phyloP scores from a whole-genome alignment of 2,329 filamentous ascomycete species.

The Aspergillus aculeatus region DNA sequence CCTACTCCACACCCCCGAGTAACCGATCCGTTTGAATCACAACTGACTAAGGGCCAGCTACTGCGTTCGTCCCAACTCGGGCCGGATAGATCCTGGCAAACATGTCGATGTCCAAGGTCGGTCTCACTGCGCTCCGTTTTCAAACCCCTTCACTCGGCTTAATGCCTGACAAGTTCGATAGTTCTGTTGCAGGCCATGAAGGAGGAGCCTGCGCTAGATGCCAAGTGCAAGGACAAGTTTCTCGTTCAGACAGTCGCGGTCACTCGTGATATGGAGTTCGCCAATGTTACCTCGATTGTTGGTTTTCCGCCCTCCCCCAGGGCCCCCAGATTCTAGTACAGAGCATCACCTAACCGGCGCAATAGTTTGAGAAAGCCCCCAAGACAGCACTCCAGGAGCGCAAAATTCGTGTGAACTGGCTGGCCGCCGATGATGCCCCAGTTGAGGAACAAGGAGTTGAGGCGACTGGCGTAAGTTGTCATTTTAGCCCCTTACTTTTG shows the following conservation, averaged over 20 bases:
- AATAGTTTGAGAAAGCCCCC: conserved; percentile 70
- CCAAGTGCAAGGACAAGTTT: conserved; percentile 96
- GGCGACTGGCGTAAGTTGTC: conserved; percentile 38
- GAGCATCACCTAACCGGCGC: conserved; percentile 8
- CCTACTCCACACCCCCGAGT: conserved; percentile 2
- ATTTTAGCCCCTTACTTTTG: background rate
- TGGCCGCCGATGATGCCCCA: conserved; percentile 59
- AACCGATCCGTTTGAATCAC: conserved; percentile 3
- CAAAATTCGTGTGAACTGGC: conserved; percentile 91
- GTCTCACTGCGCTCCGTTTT: conserved; percentile 9
- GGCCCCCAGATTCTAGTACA: conserved; percentile 4
- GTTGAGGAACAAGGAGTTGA: conserved; percentile 24
- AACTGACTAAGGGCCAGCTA: conserved; percentile 62
- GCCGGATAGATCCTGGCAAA: conserved; percentile 85
- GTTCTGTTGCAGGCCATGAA: conserved; percentile 98
- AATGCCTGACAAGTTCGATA: conserved; percentile 41
- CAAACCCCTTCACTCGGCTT: background rate
- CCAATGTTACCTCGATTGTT: conserved; percentile 78
- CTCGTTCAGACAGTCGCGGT: conserved; percentile 89
- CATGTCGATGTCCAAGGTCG: conserved; percentile 90
- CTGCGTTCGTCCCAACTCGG: conserved; percentile 95
- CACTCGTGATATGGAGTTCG: conserved; percentile 77
- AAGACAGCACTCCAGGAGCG: conserved; percentile 82
- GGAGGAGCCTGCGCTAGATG: conserved; percentile 79
- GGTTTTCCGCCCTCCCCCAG: conserved; percentile 36